Conservation (phyloP, 164 flowering plant genomes). For the Taxillus chinensis region DNA sequence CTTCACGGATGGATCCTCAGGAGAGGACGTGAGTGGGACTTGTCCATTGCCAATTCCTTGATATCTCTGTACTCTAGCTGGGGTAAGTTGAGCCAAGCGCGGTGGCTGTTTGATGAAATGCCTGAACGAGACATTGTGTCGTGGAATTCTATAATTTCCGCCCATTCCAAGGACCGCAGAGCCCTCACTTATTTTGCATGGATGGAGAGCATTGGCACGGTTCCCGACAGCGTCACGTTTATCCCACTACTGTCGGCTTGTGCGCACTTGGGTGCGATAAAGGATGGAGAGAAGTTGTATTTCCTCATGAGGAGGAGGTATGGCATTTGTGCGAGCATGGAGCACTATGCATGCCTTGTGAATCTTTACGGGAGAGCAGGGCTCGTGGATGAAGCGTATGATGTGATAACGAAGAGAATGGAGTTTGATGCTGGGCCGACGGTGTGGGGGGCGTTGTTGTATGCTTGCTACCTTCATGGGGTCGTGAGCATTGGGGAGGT, state of each 20-base stretch:
- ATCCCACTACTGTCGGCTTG: constrained; percentile 63
- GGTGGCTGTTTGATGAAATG: constrained; percentile 51
- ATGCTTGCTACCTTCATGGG: constrained; percentile 60
- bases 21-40: constrained; percentile 32
- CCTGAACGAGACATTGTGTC: constrained; percentile 55
- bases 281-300: constrained; percentile 48
- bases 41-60: constrained; percentile 60
- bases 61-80: constrained; percentile 38
- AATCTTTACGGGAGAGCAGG: constrained; percentile 74
- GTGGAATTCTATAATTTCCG: constrained; percentile 78
- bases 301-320: constrained; percentile 38
- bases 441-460: constrained; percentile 83
- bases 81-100: constrained; percentile 23
- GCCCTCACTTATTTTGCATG: constrained; percentile 41
- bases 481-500: constrained; percentile 52
- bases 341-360: constrained; percentile 82
- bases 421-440: constrained; percentile 61
- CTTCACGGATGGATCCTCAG: constrained; percentile 72
- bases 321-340: constrained; percentile 44
- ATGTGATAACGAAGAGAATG: constrained; percentile 35
- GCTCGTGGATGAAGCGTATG: constrained; percentile 48
- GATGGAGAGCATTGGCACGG: constrained; percentile 37
- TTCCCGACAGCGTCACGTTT: constrained; percentile 64
- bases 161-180: constrained; percentile 26
- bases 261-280: constrained; percentile 51